phyloP scores from a whole-genome alignment of 805 yeast genomes.

The Metschnikowia santaceciliae region DNA sequence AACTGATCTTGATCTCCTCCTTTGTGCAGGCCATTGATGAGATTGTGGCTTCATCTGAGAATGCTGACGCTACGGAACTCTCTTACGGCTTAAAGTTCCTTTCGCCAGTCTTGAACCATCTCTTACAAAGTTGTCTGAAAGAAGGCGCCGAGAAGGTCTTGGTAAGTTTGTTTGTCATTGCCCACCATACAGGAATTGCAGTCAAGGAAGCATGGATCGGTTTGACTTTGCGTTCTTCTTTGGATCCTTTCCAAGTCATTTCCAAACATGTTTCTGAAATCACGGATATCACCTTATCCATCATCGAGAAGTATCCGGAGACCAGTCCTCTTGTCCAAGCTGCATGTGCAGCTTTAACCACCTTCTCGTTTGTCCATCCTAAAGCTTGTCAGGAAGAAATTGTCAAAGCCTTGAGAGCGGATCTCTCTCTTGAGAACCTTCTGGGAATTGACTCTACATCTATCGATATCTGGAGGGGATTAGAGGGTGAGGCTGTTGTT shows the following conservation, averaged over 20 bases:
- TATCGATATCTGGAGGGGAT: constrained; percentile 61
- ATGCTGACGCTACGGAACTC: constrained; percentile 14
- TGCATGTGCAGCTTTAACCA: constrained; percentile 32
- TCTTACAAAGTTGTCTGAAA: constrained; percentile 22
- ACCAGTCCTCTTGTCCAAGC: constrained; percentile 50
- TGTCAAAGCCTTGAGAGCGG: constrained; percentile 37
- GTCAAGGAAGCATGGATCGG: constrained; percentile 72
- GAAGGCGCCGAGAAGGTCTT: constrained; percentile 18
- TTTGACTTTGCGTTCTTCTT: constrained; percentile 51
- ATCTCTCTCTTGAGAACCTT: constrained; percentile 37
- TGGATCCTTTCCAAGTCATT: constrained; percentile 55
- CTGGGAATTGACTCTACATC: constrained; percentile 45
- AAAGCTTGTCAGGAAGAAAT: constrained; percentile 51
- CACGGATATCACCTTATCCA: constrained; percentile 18
- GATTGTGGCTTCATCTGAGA: constrained; percentile 15
- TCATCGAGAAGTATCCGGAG: constrained; percentile 19
- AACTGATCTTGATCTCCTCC: constrained; percentile 35
- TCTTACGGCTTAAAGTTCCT: constrained; percentile 18
- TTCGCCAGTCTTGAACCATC: constrained; percentile 22
- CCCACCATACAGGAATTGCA: constrained; percentile 27
- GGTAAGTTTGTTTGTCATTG: constrained; percentile 22
- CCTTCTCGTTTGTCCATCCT: constrained; percentile 58
- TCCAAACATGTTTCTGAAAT: constrained; percentile 21
- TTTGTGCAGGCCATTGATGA: constrained; percentile 41
- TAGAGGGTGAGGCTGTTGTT: constrained; percentile 66